These are phyloP conservation scores for Salix caprea DNA, from an alignment of 345 rosid species.

Conservation along the genomic window DNA sequence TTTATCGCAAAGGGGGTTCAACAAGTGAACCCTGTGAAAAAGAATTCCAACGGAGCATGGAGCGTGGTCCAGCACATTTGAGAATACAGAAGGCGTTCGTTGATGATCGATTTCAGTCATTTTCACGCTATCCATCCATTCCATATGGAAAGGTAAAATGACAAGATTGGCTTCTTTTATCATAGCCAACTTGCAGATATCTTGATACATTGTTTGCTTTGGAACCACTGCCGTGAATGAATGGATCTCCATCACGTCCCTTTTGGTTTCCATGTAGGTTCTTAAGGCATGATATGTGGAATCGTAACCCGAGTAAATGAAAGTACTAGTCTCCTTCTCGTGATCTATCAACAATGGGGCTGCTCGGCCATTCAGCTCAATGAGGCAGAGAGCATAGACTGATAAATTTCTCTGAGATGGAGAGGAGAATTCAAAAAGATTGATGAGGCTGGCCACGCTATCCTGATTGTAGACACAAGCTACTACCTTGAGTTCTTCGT, in stretches of 20 bases:
- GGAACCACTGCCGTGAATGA: conserved; percentile 49
- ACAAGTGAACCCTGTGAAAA: conserved; percentile 38
- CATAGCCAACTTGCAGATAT: conserved; percentile 63
- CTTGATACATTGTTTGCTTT: conserved; percentile 62
- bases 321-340: not conserved
- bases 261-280: conserved; percentile 36
- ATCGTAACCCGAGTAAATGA: conserved; percentile 6
- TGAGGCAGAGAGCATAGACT: conserved; percentile 51
- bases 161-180: conserved; percentile 47
- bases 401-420: conserved; percentile 37
- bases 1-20: conserved; percentile 15
- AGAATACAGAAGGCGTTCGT: conserved; percentile 26
- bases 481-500: conserved; percentile 39
- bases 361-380: conserved; percentile 56
- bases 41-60: conserved; percentile 79
- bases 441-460: conserved; percentile 37
- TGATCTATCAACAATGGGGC: conserved; percentile 51
- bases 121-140: conserved; percentile 6
- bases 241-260: conserved; percentile 23
- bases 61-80: conserved; percentile 47
- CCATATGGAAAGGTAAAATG: conserved; percentile 49
- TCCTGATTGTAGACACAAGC: conserved; percentile 46
- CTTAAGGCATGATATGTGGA: conserved; percentile 39
- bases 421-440: conserved; percentile 52
- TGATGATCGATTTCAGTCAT: too few relatives aligned